Evolutionary conservation across 495 filamentous ascomycete genomes (phyloP).

Genomic region (Hypomontagnella submonticulosa): DNA sequence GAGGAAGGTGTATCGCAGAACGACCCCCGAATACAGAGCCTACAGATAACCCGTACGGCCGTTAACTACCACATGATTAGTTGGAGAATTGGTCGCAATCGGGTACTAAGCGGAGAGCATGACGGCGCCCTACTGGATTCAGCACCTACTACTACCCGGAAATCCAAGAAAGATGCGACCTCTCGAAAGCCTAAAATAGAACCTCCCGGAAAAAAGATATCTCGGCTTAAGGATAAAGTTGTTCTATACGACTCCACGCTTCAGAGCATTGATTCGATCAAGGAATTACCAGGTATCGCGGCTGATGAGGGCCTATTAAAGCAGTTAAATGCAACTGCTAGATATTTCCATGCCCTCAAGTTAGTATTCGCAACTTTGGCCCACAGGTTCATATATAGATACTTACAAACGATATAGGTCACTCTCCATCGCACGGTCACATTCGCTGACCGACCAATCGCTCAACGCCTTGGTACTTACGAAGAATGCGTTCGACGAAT

Average conservation of each 20-base stretch:
- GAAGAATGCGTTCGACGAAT: constrained; percentile 71
- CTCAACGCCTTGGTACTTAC: constrained; percentile 87
- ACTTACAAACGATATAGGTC: constrained; percentile 64
- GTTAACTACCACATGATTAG: constrained; percentile 93
- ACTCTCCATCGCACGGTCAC: constrained; percentile 85
- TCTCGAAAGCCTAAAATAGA: constrained; percentile 65
- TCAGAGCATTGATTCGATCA: constrained; percentile 87
- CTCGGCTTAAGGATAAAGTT: constrained; percentile 84
- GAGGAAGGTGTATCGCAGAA: constrained; percentile 85
- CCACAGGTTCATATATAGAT: not conserved
- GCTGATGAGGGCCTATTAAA: constrained; percentile 79
- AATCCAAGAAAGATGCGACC: constrained; percentile 58
- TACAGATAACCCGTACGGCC: constrained; percentile 91
- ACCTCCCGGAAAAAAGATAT: constrained; percentile 72
- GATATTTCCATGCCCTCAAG: constrained; percentile 91
- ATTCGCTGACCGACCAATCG: constrained; percentile 76
- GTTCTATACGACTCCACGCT: constrained; percentile 94
- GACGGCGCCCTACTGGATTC: constrained; percentile 75
- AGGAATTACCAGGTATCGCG: constrained; percentile 90
- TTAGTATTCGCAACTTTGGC: constrained; percentile 52
- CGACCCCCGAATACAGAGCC: constrained; percentile 88
- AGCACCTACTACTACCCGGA: constrained; percentile 52
- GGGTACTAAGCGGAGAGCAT: constrained; percentile 81
- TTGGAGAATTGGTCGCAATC: constrained; percentile 94
- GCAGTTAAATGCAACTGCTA: constrained; percentile 79